These are phyloP conservation scores for Chalaropsis thielavioides DNA, from an alignment of 2,329 filamentous ascomycete genomes.

Conservation along the genomic window DNA sequence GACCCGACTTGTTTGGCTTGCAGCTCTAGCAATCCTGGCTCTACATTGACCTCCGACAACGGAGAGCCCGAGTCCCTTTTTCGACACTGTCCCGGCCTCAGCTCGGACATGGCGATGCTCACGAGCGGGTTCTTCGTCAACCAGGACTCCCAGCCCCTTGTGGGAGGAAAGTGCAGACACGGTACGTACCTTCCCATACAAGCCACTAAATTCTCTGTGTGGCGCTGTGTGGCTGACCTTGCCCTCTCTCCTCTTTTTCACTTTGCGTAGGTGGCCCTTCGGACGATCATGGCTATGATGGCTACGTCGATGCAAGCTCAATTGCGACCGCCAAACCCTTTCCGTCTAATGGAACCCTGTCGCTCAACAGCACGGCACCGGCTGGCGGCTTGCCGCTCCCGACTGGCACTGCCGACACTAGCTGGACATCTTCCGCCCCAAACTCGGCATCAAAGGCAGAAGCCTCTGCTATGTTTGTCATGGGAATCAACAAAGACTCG, in stretches of 20 bases:
- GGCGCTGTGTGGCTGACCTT: slow-evolving; percentile 6
- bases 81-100: slow-evolving; percentile 10
- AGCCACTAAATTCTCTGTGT: not conserved
- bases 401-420: not conserved
- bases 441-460: not conserved
- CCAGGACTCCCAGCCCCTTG: slow-evolving; percentile 4
- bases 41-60: not conserved
- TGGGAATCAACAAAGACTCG: slow-evolving; percentile 18
- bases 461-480: not conserved
- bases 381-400: not conserved
- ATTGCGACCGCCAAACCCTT: not conserved
- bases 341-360: not conserved
- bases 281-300: not conserved
- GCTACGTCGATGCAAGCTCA: not conserved
- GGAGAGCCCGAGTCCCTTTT: not conserved
- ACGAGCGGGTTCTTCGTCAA: slow-evolving; percentile 15
- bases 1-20: slow-evolving; percentile 8
- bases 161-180: slow-evolving; percentile 14
- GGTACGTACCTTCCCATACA: slow-evolving; percentile 3
- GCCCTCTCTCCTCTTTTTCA: no score
- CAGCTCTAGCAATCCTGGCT: not conserved
- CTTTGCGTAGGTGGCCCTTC: slow-evolving; percentile 7
- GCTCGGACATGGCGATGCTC: not conserved
- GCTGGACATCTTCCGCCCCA: not conserved
- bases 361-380: not conserved